Percentiles rank a stretch among this genome's conserved stretches.
Evolutionary conservation across 345 rosid genomes (phyloP).

Genomic region (Salix viminalis): DNA sequence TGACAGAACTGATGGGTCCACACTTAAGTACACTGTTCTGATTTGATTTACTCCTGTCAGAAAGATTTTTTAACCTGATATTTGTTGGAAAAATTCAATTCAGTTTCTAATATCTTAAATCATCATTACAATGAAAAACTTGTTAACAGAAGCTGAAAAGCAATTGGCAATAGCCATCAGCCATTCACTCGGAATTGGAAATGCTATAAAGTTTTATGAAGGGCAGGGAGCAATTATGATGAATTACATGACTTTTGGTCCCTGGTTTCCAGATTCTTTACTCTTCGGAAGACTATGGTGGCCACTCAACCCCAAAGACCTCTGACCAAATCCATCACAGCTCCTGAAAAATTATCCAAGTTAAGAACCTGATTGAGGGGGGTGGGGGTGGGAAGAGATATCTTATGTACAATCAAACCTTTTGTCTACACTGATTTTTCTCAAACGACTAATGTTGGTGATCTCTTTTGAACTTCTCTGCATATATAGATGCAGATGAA

Average conservation of each 20-base stretch:
- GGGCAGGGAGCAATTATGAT: background rate
- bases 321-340: conserved; percentile 3
- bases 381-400: background rate
- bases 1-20: background rate
- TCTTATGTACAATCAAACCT: conserved; percentile 9
- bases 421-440: conserved; percentile 1
- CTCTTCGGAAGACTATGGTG: background rate
- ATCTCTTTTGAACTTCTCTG: conserved; percentile 14
- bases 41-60: background rate
- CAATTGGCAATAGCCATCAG: background rate
- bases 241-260: conserved; percentile 6
- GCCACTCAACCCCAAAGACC: conserved; percentile 1
- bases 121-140: background rate
- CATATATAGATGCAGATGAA: background rate
- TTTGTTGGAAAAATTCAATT: conserved; percentile 5
- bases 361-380: background rate
- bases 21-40: background rate
- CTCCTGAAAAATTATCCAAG: background rate
- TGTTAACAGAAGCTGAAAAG: background rate
- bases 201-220: background rate
- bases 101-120: background rate
- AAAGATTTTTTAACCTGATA: conserved; percentile 13
- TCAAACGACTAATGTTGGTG: background rate
- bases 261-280: conserved; percentile 3
- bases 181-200: background rate